Evolutionary conservation across 371 early-diverging fungal species (phyloP).

Genomic region (Rhizopus stolonifer): DNA sequence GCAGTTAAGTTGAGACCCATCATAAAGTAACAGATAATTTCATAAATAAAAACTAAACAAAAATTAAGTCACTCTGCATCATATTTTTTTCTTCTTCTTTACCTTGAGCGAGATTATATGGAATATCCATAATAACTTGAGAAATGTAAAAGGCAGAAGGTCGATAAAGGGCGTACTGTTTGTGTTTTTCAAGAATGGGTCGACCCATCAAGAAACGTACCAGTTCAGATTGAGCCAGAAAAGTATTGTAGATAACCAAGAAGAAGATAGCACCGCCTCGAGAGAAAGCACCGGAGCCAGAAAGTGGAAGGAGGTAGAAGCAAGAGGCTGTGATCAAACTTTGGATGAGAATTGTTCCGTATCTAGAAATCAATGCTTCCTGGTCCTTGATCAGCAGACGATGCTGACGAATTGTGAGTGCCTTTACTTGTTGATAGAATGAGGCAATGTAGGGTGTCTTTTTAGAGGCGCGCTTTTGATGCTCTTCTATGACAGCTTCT

Average conservation of each 20-base stretch:
- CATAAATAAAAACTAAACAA: conserved; percentile 44
- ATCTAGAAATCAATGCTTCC: conserved; percentile 54
- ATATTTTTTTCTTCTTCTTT: conserved; percentile 9
- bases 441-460: conserved; percentile 61
- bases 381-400: conserved; percentile 54
- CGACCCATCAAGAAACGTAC: conserved; percentile 56
- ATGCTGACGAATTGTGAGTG: conserved; percentile 61
- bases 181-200: conserved; percentile 66
- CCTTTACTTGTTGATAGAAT: conserved; percentile 59
- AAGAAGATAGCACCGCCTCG: conserved; percentile 73
- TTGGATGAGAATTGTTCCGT: conserved; percentile 59
- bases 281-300: conserved; percentile 60
- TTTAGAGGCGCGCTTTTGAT: conserved; percentile 55
- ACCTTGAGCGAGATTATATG: conserved; percentile 28
- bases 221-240: conserved; percentile 53
- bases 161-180: conserved; percentile 63
- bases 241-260: conserved; percentile 53
- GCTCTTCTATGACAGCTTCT: conserved; percentile 51
- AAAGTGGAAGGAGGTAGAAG: conserved; percentile 56
- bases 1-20: conserved; percentile 51
- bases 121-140: conserved; percentile 50
- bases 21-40: conserved; percentile 62
- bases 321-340: conserved; percentile 70
- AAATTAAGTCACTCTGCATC: conserved; percentile 26
- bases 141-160: conserved; percentile 64